A percentile compares a stretch with the other conserved stretches of the same genome.
Conservation (phyloP, 768 basidiomycete genomes). For the Auriscalpium vulgare region DNA sequence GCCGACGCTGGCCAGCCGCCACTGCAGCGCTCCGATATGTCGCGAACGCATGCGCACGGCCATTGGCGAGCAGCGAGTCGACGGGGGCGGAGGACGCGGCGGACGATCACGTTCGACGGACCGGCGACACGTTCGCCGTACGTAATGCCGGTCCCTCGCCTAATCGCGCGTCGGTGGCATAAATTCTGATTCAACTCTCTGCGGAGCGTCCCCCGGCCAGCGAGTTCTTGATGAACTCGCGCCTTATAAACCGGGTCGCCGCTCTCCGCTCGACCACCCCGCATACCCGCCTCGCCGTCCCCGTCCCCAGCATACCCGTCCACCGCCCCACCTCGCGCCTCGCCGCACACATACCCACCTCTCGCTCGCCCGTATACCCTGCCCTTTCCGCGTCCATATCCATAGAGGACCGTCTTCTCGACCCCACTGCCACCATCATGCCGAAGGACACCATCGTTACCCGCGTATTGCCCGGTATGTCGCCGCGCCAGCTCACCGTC, state of each 20-base stretch:
- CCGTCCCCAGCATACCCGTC: too few species aligned
- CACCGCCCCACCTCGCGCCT: too few species aligned
- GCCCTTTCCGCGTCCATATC: too few species aligned
- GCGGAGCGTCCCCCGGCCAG: too few species aligned
- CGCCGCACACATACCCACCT: background rate
- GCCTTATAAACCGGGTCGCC: too few species aligned
- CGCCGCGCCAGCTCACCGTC: background rate
- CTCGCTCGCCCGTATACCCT: background rate
- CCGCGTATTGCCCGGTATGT: slow-evolving; percentile 19
- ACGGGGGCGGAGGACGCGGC: background rate
- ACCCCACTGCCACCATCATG: background rate
- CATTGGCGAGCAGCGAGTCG: slow-evolving; percentile 2
- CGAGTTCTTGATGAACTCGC: too few species aligned
- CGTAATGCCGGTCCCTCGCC: slow-evolving; percentile 9
- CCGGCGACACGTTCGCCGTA: slow-evolving; percentile 7
- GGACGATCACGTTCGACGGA: background rate
- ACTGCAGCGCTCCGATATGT: too few species aligned
- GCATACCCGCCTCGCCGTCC: too few species aligned
- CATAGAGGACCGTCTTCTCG: too few species aligned
- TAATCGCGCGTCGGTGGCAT: background rate
- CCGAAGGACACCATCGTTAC: background rate
- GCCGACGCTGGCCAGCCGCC: too few species aligned
- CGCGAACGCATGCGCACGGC: slow-evolving; percentile 2
- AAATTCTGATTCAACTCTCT: too few species aligned
- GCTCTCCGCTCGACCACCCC: too few species aligned